These are phyloP conservation scores for Sicyos baderoa DNA, from an alignment of 306 rosid species.

Conservation along the genomic window DNA sequence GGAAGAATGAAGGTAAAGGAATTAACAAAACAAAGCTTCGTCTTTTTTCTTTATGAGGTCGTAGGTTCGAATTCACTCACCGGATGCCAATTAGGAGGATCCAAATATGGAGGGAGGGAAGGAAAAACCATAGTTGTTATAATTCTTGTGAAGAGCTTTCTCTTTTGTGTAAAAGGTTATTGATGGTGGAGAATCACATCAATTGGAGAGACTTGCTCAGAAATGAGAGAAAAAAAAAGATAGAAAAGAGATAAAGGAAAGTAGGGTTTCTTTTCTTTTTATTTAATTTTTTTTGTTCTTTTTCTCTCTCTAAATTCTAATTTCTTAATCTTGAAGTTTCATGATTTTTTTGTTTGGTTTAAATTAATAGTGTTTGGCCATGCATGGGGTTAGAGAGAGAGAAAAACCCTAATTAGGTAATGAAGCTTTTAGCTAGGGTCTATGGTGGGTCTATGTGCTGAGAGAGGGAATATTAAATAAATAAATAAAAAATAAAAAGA, in stretches of 20 bases:
- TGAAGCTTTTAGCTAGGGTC: constrained; percentile 2
- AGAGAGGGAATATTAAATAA: constrained; percentile 21
- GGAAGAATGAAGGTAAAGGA: neutral
- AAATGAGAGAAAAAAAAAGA: constrained; percentile 26
- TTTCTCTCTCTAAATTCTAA: constrained; percentile 1
- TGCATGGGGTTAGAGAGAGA: constrained; percentile 29
- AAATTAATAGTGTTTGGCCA: constrained; percentile 19
- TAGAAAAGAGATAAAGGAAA: constrained; percentile 39
- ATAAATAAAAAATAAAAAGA: neutral
- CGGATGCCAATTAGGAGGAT: constrained; percentile 88
- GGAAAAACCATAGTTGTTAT: constrained; percentile 71
- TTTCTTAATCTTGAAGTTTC: constrained; percentile 45
- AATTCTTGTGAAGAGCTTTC: constrained; percentile 27
- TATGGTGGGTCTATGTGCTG: constrained; percentile 4
- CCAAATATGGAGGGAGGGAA: constrained; percentile 62
- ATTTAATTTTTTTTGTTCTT: neutral
- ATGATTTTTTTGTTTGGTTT: constrained; percentile 13
- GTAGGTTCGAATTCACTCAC: constrained; percentile 26
- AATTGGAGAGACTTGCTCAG: constrained; percentile 36
- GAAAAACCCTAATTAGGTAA: constrained; percentile 28
- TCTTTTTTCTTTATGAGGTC: neutral
- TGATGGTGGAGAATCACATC: constrained; percentile 88
- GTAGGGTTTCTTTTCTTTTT: constrained; percentile 29
- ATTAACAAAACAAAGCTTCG: neutral
- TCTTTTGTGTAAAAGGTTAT: constrained; percentile 45